Evolutionary conservation across 768 basidiomycete genomes (phyloP).

Genomic region (Boletus rubroflammeus): DNA sequence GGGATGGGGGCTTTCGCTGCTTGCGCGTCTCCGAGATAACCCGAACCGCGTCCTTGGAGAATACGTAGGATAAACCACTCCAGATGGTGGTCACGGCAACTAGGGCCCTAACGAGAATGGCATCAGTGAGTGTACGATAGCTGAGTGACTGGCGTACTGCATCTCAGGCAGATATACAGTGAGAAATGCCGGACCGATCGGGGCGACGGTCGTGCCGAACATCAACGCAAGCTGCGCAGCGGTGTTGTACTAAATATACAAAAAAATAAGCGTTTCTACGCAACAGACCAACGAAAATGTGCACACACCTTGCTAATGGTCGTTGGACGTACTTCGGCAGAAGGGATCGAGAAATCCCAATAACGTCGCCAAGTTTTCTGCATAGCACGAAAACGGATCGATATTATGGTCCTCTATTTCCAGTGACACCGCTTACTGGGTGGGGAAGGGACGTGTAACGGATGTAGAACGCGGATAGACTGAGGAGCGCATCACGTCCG

Average conservation of each 20-base stretch:
- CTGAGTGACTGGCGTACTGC: conserved; percentile 54
- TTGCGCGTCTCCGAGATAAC: conserved; percentile 43
- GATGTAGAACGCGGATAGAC: conserved; percentile 88
- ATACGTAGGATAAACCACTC: conserved; percentile 84
- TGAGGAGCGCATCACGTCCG: conserved; percentile 83
- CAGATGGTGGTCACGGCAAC: conserved; percentile 90
- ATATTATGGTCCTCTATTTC: background rate
- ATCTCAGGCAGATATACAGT: conserved; percentile 54
- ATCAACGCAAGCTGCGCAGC: conserved; percentile 88
- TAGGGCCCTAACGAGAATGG: conserved; percentile 52
- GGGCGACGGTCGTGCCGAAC: conserved; percentile 83
- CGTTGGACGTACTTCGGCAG: conserved; percentile 92
- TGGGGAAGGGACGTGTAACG: conserved; percentile 85
- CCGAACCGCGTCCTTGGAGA: conserved; percentile 70
- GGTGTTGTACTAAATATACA: conserved; percentile 70
- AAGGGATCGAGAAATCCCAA: conserved; percentile 95
- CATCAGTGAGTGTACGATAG: background rate
- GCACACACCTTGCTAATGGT: conserved; percentile 78
- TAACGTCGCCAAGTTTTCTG: conserved; percentile 92
- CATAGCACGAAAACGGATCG: background rate
- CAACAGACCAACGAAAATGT: background rate
- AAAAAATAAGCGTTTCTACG: background rate
- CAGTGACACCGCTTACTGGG: conserved; percentile 51
- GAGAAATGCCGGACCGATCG: conserved; percentile 64
- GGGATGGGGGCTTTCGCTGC: conserved; percentile 26